Evolutionary conservation across 2,329 filamentous ascomycete species (phyloP).

Genomic region (Teratosphaeria nubilosa): DNA sequence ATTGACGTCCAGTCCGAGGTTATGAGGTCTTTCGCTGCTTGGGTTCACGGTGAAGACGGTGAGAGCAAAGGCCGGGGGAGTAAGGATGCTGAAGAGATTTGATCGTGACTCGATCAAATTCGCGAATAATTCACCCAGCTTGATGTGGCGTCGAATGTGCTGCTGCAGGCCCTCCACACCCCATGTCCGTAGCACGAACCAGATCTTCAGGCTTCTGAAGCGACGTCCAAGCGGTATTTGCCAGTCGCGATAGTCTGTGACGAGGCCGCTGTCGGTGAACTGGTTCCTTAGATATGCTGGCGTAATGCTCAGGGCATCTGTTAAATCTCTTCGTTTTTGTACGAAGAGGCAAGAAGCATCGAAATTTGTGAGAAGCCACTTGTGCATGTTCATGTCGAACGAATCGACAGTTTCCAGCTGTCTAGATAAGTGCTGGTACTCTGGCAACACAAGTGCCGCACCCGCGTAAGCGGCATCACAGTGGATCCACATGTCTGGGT

Average conservation of each 20-base stretch:
- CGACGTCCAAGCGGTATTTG: slow-evolving; percentile 85
- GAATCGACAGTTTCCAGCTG: slow-evolving; percentile 64
- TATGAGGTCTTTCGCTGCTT: slow-evolving; percentile 17
- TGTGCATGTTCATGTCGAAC: slow-evolving; percentile 95
- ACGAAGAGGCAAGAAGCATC: slow-evolving; percentile 77
- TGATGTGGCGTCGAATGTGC: slow-evolving; percentile 61
- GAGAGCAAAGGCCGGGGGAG: slow-evolving; percentile 65
- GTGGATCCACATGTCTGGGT: slow-evolving; percentile 72
- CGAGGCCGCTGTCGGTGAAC: slow-evolving; percentile 69
- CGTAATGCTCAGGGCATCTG: slow-evolving; percentile 65
- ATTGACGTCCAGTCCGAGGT: slow-evolving; percentile 21
- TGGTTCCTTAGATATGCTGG: slow-evolving; percentile 75
- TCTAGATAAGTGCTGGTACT: slow-evolving; percentile 60
- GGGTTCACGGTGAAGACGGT: slow-evolving; percentile 61
- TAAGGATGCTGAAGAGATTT: slow-evolving; percentile 68
- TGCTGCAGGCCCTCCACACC: slow-evolving; percentile 64
- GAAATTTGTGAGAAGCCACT: slow-evolving; percentile 93
- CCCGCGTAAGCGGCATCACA: slow-evolving; percentile 91
- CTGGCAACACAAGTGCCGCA: slow-evolving; percentile 69
- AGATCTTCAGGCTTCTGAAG: slow-evolving; percentile 84
- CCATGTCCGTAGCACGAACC: slow-evolving; percentile 83
- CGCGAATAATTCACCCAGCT: slow-evolving; percentile 61
- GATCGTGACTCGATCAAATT: slow-evolving; percentile 45
- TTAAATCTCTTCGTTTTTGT: slow-evolving; percentile 64
- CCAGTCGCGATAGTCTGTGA: slow-evolving; percentile 96